Evolutionary conservation across 345 rosid species (phyloP).

Genomic region (Ceriops zippeliana): DNA sequence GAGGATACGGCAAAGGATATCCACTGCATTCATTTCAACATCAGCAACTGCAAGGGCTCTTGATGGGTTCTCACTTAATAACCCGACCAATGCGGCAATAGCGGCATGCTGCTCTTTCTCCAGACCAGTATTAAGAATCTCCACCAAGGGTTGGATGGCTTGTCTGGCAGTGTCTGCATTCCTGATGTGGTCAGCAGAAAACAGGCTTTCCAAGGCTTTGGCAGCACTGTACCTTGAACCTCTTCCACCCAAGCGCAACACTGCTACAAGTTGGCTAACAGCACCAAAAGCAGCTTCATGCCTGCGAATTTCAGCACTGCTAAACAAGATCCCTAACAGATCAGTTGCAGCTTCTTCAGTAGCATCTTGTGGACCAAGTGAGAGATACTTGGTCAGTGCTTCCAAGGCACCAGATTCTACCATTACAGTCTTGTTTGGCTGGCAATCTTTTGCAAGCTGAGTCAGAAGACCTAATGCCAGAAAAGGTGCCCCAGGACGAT

Average conservation of each 20-base stretch:
- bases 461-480: constrained; percentile 85
- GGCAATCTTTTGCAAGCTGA: constrained; percentile 90
- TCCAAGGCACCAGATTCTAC: constrained; percentile 97
- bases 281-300: constrained; percentile 96
- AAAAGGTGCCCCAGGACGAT: constrained; percentile 97
- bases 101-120: constrained; percentile 99
- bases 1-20: constrained; percentile 95
- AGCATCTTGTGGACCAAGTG: constrained; percentile 96
- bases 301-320: constrained; percentile 88
- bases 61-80: constrained; percentile 94
- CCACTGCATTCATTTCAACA: constrained; percentile 98
- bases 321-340: constrained; percentile 80
- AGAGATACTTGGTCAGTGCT: constrained; percentile 91
- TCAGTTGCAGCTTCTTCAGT: constrained; percentile 99
- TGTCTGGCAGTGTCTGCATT: constrained; percentile 93
- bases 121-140: constrained; percentile 87
- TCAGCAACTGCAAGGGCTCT: constrained; percentile 94
- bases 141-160: constrained; percentile 98
- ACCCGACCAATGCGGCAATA: constrained; percentile 89
- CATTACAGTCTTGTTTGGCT: constrained; percentile 85
- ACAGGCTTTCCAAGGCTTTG: constrained; percentile 91
- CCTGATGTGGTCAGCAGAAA: constrained; percentile 93
- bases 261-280: constrained; percentile 95
- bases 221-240: constrained; percentile 96
- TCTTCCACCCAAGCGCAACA: constrained; percentile 94